A percentile compares a stretch with the other conserved stretches of the same genome.
phyloP scores from a whole-genome alignment of 2,329 filamentous ascomycete species.

The Fusarium buxicola region DNA sequence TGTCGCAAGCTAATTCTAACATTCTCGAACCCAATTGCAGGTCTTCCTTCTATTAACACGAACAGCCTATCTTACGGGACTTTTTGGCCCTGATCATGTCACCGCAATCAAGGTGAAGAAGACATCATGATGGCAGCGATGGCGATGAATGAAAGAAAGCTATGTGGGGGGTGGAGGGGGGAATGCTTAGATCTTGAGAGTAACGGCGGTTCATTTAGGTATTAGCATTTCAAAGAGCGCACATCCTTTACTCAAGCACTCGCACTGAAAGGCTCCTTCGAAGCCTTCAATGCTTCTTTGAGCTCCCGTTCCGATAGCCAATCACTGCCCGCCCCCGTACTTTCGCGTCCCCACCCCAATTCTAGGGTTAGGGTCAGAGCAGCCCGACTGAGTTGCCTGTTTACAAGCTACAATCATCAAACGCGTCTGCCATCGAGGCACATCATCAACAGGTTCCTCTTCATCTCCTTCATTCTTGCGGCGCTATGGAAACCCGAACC shows the following conservation, averaged over 20 bases:
- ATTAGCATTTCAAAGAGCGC: no score
- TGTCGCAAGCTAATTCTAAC: neutral
- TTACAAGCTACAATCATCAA: neutral
- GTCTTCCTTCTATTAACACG: slow-evolving; percentile 67
- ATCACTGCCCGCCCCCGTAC: slow-evolving; percentile 7
- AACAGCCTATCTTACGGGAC: slow-evolving; percentile 67
- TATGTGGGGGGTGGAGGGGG: no score
- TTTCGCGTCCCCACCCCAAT: slow-evolving; percentile 13
- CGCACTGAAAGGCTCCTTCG: no score
- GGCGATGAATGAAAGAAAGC: no score
- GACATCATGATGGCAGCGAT: slow-evolving; percentile 30
- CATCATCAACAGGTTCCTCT: neutral
- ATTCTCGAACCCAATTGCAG: slow-evolving; percentile 48
- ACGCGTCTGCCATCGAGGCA: neutral
- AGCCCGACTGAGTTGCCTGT: no score
- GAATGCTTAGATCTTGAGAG: no score
- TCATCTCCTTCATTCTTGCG: neutral
- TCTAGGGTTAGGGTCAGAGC: slow-evolving; percentile 42
- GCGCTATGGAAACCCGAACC: slow-evolving; percentile 34
- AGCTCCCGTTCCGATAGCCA: slow-evolving; percentile 15
- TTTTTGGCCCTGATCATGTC: slow-evolving; percentile 65
- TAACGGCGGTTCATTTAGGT: no score
- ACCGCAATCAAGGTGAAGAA: slow-evolving; percentile 42
- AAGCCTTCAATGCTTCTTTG: slow-evolving; percentile 11
- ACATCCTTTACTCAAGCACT: no score